phyloP scores from a whole-genome alignment of 306 rosid genomes.

The Trifolium repens region DNA sequence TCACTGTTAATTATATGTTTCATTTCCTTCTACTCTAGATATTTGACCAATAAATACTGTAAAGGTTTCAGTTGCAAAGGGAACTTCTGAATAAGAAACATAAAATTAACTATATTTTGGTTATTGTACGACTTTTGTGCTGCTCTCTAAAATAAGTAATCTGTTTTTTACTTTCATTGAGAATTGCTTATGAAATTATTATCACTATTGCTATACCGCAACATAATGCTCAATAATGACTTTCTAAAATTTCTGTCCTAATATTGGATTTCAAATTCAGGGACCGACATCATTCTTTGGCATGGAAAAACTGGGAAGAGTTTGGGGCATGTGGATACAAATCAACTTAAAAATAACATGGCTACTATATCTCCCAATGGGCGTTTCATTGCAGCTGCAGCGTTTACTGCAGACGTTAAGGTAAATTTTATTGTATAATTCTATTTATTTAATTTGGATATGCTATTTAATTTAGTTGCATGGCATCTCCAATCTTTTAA shows the following conservation, averaged over 20 bases:
- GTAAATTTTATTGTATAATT: slow-evolving; percentile 43
- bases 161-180: slow-evolving; percentile 25
- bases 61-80: slow-evolving; percentile 6
- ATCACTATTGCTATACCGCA: neutral
- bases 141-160: slow-evolving; percentile 9
- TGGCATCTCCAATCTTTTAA: slow-evolving; percentile 17
- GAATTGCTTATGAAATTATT: slow-evolving; percentile 19
- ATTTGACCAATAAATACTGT: slow-evolving; percentile 15
- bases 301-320: slow-evolving; percentile 93
- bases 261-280: slow-evolving; percentile 54
- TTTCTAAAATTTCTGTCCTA: slow-evolving; percentile 33
- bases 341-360: slow-evolving; percentile 94
- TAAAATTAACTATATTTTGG: slow-evolving; percentile 2
- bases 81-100: slow-evolving; percentile 22
- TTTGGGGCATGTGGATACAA: slow-evolving; percentile 90
- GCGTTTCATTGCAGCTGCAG: slow-evolving; percentile 98
- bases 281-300: slow-evolving; percentile 92
- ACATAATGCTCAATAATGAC: slow-evolving; percentile 22
- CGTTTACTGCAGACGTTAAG: slow-evolving; percentile 99
- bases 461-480: slow-evolving; percentile 15
- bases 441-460: slow-evolving; percentile 16
- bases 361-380: slow-evolving; percentile 95
- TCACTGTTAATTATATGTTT: slow-evolving; percentile 1
- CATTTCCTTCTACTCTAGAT: slow-evolving; percentile 25
- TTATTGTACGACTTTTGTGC: neutral